These are phyloP conservation scores for Blastobotrys raffinosifermentans DNA, from an alignment of 1,139 yeast genomes.

Conservation along the genomic window DNA sequence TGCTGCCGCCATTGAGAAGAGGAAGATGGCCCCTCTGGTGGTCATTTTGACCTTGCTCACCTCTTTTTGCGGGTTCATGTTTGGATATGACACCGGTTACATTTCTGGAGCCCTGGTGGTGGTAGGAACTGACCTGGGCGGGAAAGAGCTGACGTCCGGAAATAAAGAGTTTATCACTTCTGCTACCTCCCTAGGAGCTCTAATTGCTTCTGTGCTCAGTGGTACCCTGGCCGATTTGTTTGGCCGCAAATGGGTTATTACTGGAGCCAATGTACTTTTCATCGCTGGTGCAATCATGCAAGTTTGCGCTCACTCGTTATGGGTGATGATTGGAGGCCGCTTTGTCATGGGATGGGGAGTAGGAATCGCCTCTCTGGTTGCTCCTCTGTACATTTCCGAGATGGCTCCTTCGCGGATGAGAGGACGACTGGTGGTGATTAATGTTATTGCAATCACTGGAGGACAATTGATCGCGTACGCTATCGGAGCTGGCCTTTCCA, in stretches of 20 bases:
- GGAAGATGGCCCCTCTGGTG: constrained; percentile 47
- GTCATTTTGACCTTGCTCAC: constrained; percentile 68
- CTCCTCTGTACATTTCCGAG: constrained; percentile 87
- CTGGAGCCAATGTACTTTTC: constrained; percentile 74
- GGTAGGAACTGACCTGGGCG: constrained; percentile 63
- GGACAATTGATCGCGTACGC: constrained; percentile 91
- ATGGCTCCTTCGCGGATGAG: constrained; percentile 87
- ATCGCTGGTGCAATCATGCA: constrained; percentile 80
- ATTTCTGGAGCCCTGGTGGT: constrained; percentile 88
- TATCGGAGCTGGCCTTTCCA: constrained; percentile 81
- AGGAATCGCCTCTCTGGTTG: constrained; percentile 84
- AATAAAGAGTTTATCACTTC: constrained; percentile 87
- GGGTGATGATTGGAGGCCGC: constrained; percentile 91
- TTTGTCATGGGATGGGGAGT: constrained; percentile 92
- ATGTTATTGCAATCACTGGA: constrained; percentile 73
- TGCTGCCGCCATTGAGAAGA: constrained; percentile 28
- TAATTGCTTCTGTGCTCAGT: constrained; percentile 68
- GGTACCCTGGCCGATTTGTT: constrained; percentile 74
- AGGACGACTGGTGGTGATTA: constrained; percentile 58
- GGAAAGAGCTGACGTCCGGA: constrained; percentile 49
- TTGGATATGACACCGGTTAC: constrained; percentile 95
- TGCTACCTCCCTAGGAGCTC: constrained; percentile 93
- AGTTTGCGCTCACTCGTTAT: constrained; percentile 67
- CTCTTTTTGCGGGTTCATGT: constrained; percentile 91
- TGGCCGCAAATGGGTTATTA: constrained; percentile 77